A percentile compares a stretch with the other conserved stretches of the same genome.
phyloP scores from a whole-genome alignment of 495 filamentous ascomycete species.

The Aspergillus sclerotioniger region DNA sequence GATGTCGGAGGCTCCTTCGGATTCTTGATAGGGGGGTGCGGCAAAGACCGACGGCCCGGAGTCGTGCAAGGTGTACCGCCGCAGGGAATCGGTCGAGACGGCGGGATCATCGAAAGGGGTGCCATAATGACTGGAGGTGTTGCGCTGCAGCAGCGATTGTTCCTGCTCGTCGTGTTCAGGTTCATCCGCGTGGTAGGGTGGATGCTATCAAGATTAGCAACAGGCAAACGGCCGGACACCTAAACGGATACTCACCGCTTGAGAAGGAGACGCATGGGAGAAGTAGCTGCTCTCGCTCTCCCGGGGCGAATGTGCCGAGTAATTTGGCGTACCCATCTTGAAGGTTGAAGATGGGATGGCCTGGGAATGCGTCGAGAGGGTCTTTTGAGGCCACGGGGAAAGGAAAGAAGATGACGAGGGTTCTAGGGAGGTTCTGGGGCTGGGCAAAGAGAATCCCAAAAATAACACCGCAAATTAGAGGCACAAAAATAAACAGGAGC shows the following conservation, averaged over 20 bases:
- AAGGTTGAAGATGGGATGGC: background rate
- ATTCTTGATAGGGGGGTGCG: constrained; percentile 53
- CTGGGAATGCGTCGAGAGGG: background rate
- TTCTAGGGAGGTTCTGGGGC: background rate
- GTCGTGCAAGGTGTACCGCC: constrained; percentile 39
- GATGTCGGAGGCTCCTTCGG: constrained; percentile 42
- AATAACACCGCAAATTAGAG: constrained; percentile 2
- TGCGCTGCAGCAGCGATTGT: constrained; percentile 32
- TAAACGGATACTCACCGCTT: background rate
- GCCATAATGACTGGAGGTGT: constrained; percentile 56
- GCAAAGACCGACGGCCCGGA: constrained; percentile 34
- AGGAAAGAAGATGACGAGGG: background rate
- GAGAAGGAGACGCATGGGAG: constrained; percentile 1
- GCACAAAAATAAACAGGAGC: constrained; percentile 8
- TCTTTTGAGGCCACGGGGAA: background rate
- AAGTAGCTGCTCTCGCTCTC: constrained; percentile 7
- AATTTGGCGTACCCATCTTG: constrained; percentile 6
- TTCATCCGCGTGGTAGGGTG: constrained; percentile 27
- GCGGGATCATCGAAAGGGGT: constrained; percentile 77
- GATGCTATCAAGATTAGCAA: constrained; percentile 16
- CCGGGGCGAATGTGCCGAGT: constrained; percentile 1
- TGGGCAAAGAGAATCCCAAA: background rate
- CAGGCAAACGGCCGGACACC: background rate
- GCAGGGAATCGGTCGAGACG: constrained; percentile 45
- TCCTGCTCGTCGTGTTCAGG: constrained; percentile 25